Base-by-base conservation (phyloP, 2,329 filamentous ascomycete species). In the Pyrenochaeta sp. region DNA sequence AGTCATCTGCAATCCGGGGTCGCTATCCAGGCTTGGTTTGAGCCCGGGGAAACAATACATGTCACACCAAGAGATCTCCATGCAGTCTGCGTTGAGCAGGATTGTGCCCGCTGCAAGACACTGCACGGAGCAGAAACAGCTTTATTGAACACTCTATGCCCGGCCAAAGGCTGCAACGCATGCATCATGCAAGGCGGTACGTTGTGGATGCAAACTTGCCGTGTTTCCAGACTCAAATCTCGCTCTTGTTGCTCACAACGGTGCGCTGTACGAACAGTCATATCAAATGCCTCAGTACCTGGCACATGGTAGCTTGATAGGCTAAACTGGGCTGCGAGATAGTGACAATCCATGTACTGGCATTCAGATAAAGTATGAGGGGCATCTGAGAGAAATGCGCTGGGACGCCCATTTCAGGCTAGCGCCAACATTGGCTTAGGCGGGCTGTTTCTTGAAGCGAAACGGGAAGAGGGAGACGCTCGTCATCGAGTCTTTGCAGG, bases 401-500 rank as follows among this genome's bases (percentile, higher is more conserved):
- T 60, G 61, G 58, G 45, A 66, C 54, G 57, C 48, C 60, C 60
- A 54, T 30, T 29, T 51, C 11, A 14, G 45, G 64, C 35, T 58
- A 61, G 58, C 42, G 23, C 29, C 17, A 51, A 51, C 47, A 48
- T 50, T 40, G 49, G 43, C 39, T 50, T 18, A 17, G 42, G 42
- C 46, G 48, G 49, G 49, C 51, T 43, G 54, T 52, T 31, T 31
- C 47, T 51, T 51, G 49, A 52, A 54, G 50, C 54, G 40, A 57
- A n/a, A 56, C 56, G 60, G 56, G 53, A 61, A 51, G 49, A 46
- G 49, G 50, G 58, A 62, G 55, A 59, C 49, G 64, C 56, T 66
- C 56, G 61, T 64, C 61, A 66, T 66, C 51, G 51, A 57, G 46
- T 56, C 43, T 59, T 45, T 59, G 58, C 58, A 58, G 58, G n/a